phyloP scores from a whole-genome alignment of 176 grass and related monocot genomes.

The Aegilops bicornis region DNA sequence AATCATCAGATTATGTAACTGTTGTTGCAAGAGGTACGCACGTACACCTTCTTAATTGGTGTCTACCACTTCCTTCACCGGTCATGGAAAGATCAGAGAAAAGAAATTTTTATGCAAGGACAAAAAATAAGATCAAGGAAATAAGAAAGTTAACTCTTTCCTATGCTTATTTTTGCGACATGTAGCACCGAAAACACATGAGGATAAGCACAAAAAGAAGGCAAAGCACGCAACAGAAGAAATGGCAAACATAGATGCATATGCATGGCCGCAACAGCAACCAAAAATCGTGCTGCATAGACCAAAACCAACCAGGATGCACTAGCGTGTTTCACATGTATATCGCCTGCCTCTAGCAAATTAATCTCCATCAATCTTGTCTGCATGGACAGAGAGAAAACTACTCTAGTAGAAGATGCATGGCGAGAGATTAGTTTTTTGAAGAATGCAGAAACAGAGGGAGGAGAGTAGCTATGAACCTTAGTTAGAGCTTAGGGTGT shows the following conservation, averaged over 20 bases:
- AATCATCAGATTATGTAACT: no score
- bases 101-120: neutral
- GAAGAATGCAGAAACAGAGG: neutral
- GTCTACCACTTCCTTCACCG: neutral
- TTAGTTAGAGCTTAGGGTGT: neutral
- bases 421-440: neutral
- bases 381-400: neutral
- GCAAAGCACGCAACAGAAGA: neutral
- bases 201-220: neutral
- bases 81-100: neutral
- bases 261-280: no score
- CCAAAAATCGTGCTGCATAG: neutral
- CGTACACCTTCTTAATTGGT: no score
- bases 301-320: neutral
- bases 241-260: neutral
- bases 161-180: neutral
- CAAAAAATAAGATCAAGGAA: no score
- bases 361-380: neutral
- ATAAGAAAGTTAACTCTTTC: neutral
- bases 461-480: neutral
- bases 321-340: neutral
- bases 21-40: no score
- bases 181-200: no score
- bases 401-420: neutral
- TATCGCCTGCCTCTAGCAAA: neutral